Evolutionary conservation across 176 grass and related monocot genomes (phyloP).

Genomic region (Musa acuminata): DNA sequence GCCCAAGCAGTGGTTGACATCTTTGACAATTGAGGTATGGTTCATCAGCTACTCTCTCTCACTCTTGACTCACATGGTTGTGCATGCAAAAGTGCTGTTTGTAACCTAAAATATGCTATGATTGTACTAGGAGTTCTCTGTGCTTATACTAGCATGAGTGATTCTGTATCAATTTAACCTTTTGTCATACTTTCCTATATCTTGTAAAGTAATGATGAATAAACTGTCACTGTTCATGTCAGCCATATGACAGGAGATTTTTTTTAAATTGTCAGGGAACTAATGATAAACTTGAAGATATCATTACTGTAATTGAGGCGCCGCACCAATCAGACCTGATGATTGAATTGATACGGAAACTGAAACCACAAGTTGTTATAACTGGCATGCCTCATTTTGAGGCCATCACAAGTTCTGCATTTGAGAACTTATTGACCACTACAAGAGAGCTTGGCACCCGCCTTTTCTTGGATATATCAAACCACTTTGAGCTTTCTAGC

Average conservation of each 20-base stretch:
- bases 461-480: constrained; percentile 84
- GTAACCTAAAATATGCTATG: constrained; percentile 2
- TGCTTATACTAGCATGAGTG: not conserved
- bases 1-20: constrained; percentile 88
- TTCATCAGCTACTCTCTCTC: constrained; percentile 2
- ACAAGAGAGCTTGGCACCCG: constrained; percentile 73
- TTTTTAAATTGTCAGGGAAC: constrained; percentile 36
- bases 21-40: constrained; percentile 64
- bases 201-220: not conserved
- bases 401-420: constrained; percentile 80
- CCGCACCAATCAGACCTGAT: constrained; percentile 84
- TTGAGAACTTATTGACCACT: constrained; percentile 63
- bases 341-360: constrained; percentile 78
- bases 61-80: not conserved
- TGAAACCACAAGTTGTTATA: constrained; percentile 90
- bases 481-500: constrained; percentile 89
- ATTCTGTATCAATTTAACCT: not conserved
- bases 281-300: constrained; percentile 28
- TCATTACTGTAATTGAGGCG: constrained; percentile 78
- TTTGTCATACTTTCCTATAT: not conserved
- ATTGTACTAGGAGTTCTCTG: not conserved
- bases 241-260: not conserved
- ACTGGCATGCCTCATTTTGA: constrained; percentile 93
- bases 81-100: not conserved
- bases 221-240: not conserved